phyloP scores from a whole-genome alignment of 2,329 filamentous ascomycete species.

The Hymenoscyphus occultus region DNA sequence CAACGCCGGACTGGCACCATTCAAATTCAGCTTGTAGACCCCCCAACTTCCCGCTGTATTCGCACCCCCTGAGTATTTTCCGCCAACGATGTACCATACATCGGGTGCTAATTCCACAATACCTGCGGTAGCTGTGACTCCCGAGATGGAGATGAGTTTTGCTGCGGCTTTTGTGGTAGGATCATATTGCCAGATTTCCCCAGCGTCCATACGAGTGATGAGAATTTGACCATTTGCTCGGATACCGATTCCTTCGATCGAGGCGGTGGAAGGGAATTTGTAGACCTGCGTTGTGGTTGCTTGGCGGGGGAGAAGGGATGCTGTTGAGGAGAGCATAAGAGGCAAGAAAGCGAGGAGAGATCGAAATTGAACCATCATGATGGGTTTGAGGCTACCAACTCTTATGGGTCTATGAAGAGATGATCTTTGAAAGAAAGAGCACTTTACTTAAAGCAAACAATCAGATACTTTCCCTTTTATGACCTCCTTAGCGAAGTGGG shows the following conservation, averaged over 20 bases:
- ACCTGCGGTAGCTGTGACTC: slow-evolving; percentile 5
- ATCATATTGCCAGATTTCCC: slow-evolving; percentile 13
- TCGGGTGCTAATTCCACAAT: slow-evolving; percentile 16
- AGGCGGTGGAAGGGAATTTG: slow-evolving; percentile 6
- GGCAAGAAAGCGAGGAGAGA: neutral
- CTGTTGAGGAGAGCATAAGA: neutral
- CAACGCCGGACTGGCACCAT: neutral
- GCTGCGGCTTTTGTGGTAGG: slow-evolving; percentile 3
- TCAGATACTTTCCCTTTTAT: neutral
- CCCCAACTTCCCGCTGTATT: slow-evolving; percentile 11
- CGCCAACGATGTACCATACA: slow-evolving; percentile 14
- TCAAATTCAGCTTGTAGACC: slow-evolving; percentile 4
- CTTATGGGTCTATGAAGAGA: neutral
- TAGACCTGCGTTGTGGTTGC: slow-evolving; percentile 10
- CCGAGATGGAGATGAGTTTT: slow-evolving; percentile 10
- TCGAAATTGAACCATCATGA: neutral
- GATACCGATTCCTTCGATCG: slow-evolving; percentile 10
- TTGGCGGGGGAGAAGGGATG: slow-evolving; percentile 7
- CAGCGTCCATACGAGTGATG: slow-evolving; percentile 10
- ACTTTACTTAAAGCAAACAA: neutral
- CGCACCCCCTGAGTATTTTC: slow-evolving; percentile 8
- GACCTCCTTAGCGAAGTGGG: neutral
- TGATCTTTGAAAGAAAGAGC: neutral
- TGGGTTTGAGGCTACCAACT: neutral
- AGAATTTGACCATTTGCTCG: slow-evolving; percentile 16